phyloP scores from a whole-genome alignment of 768 basidiomycete genomes.

The Boletus edulis region DNA sequence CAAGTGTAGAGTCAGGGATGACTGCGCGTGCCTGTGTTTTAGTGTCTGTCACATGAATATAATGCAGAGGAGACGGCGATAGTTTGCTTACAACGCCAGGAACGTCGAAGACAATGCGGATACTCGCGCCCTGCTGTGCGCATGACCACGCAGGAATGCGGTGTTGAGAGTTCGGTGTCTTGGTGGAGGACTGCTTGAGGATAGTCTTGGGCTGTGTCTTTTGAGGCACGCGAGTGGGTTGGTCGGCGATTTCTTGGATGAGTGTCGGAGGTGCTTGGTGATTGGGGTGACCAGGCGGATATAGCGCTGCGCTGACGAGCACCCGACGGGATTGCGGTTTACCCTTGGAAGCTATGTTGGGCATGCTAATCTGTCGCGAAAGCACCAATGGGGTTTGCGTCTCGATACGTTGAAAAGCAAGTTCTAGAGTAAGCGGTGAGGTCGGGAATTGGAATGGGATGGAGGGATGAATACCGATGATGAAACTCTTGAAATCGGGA shows the following conservation, averaged over 20 bases:
- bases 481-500: constrained; percentile 62
- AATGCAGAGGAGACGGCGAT: constrained; percentile 1
- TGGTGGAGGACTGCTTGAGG: constrained; percentile 31
- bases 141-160: constrained; percentile 52
- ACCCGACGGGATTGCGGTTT: constrained; percentile 56
- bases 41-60: constrained; percentile 4
- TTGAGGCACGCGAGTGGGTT: constrained; percentile 37
- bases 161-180: background rate
- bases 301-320: constrained; percentile 47
- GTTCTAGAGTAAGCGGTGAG: constrained; percentile 43
- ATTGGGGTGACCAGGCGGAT: constrained; percentile 25
- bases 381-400: constrained; percentile 55
- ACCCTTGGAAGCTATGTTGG: constrained; percentile 81
- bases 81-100: constrained; percentile 52
- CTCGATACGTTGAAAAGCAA: constrained; percentile 67
- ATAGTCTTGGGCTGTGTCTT: constrained; percentile 40
- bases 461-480: constrained; percentile 49
- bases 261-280: constrained; percentile 11
- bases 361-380: constrained; percentile 66
- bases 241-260: constrained; percentile 36
- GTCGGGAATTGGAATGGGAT: background rate
- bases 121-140: constrained; percentile 38
- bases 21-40: constrained; percentile 42
- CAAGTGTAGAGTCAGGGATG: constrained; percentile 51
- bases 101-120: constrained; percentile 52